Base-by-base conservation (phyloP, 2,329 filamentous ascomycete genomes). In the Stagonosporopsis rhizophila region DNA sequence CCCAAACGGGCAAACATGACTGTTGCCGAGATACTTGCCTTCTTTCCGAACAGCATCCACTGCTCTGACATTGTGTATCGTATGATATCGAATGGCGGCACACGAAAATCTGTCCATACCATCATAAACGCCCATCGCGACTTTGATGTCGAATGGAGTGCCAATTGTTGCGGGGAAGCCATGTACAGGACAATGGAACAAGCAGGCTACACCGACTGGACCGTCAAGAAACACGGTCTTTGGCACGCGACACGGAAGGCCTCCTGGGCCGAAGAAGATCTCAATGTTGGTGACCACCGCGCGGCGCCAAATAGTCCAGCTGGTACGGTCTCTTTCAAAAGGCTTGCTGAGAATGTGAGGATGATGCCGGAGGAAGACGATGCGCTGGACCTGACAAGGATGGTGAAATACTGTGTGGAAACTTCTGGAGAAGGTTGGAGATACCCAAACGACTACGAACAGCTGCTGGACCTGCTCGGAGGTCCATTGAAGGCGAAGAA, bases 311-410 rank as follows among this genome's bases (percentile, higher is more conserved):
- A 25, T 7, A 27, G 17, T 8, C 15, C 34, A 39, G 40, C 25
- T 20, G 39, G 27, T 22, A 45, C 5, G 0, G 49, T 69, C 3
- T 52, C 56, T 8, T 70, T 72, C 56, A 60, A 50, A 22, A 46
- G 55, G n/a, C 60, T 72, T 23, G 64, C 59, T 14, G 12, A 40
- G 4, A 56, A 45, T 7, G 58, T 70, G 9, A 59, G 62, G 28
- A 20, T 30, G 11, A 53, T 64, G 28, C 65, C 65, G 8, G 42
- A 59, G 15, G 65, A 59, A 3, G 15, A 55, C 14, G 67, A 69
- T 46, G 65, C 66, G 4, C 45, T 68, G n/a, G 65, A 70, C 44
- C 49, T 70, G 23, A 71, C 68, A 1, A 58, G 66, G 15, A 64
- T 65, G 54, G 59, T 72, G 4, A n/a, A 44, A n/a, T 60, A 68